Conservation (phyloP, 2,329 filamentous ascomycete species). For the Aspergillus jensenii region DNA sequence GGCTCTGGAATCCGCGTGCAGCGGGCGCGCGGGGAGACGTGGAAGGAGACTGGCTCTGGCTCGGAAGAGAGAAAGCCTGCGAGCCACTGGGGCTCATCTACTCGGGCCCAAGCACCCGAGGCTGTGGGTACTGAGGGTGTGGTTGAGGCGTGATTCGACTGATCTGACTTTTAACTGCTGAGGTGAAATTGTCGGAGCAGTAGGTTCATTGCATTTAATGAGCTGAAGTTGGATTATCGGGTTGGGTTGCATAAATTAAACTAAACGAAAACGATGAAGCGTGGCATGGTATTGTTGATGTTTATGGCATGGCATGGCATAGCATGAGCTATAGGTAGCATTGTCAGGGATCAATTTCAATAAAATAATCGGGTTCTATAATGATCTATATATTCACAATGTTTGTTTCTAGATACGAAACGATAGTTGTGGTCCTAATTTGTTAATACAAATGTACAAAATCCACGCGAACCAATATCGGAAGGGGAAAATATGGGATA, state of each 20-base stretch:
- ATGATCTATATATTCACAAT: not conserved
- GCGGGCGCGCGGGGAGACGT: slow-evolving; percentile 39
- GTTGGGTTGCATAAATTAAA: not conserved
- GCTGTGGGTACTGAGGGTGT: not conserved
- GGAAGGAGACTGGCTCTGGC: slow-evolving; percentile 17
- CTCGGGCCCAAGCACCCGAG: not conserved
- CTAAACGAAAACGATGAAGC: not conserved
- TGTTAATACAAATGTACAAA: not conserved
- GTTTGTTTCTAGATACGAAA: not conserved
- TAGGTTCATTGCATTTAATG: not conserved
- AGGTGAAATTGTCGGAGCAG: not conserved
- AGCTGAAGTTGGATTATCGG: not conserved
- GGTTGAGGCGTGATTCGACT: not conserved
- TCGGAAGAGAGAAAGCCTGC: slow-evolving; percentile 7
- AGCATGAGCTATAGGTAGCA: not conserved
- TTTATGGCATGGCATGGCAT: slow-evolving; percentile 2
- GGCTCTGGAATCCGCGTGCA: slow-evolving; percentile 40
- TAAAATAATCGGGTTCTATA: not conserved
- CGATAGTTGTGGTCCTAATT: not conserved
- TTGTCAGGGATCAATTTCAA: not conserved
- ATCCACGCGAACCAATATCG: not conserved
- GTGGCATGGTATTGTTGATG: not conserved
- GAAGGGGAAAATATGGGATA: not conserved
- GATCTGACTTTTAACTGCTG: not conserved
- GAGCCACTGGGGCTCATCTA: not conserved